Conservation (phyloP, 805 yeast genomes). For the Saccharomycopsis malanga region DNA sequence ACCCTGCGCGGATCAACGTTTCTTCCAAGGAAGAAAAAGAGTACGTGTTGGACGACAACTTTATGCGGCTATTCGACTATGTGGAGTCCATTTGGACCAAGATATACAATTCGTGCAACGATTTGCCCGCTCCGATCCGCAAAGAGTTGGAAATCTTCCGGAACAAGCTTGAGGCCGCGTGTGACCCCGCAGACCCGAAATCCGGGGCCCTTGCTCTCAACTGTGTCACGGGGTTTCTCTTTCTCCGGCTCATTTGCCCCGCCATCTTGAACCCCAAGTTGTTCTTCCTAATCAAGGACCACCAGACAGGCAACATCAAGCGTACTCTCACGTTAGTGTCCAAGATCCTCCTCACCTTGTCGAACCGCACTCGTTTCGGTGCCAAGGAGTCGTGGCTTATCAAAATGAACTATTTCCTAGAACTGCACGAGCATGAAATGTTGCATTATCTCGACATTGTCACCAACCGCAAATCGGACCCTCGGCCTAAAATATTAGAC, state of each 20-base stretch:
- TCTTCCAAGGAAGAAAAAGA: constrained; percentile 33
- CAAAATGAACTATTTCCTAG: constrained; percentile 62
- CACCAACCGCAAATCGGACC: constrained; percentile 63
- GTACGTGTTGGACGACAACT: constrained; percentile 40
- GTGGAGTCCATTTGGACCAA: constrained; percentile 57
- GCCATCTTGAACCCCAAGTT: constrained; percentile 86
- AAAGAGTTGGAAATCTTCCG: constrained; percentile 57
- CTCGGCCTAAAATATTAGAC: constrained; percentile 49
- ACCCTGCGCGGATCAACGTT: constrained; percentile 52
- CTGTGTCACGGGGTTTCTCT: constrained; percentile 77
- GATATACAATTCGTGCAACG: constrained; percentile 61
- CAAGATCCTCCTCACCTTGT: constrained; percentile 68
- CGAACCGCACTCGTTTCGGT: constrained; percentile 68
- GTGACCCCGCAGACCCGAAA: constrained; percentile 44
- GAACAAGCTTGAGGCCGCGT: constrained; percentile 53
- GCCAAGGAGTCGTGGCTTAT: constrained; percentile 79
- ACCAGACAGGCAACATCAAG: constrained; percentile 64
- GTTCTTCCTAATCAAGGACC: constrained; percentile 62
- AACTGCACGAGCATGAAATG: constrained; percentile 49
- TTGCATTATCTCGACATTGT: constrained; percentile 64
- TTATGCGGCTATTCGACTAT: constrained; percentile 41
- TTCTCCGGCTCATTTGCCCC: constrained; percentile 82
- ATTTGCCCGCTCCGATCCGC: constrained; percentile 64
- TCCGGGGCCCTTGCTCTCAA: constrained; percentile 40
- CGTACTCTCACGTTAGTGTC: constrained; percentile 78